Percentiles rank a stretch among this genome's conserved stretches.
Evolutionary conservation across 345 rosid species (phyloP).

Genomic region (Carallia brachiata): DNA sequence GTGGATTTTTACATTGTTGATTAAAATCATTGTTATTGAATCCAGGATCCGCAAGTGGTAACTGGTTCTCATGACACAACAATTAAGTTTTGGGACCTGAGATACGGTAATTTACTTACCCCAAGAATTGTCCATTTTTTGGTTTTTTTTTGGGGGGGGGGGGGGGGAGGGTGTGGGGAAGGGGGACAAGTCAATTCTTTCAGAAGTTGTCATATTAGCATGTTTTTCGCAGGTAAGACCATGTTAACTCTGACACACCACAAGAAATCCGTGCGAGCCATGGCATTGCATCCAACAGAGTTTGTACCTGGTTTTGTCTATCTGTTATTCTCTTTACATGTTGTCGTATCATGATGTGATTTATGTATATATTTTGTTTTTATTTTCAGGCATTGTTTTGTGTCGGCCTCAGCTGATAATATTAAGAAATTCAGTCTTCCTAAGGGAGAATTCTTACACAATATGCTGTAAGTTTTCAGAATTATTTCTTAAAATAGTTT

Average conservation of each 20-base stretch:
- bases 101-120: constrained; percentile 59
- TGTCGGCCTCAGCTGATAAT: constrained; percentile 98
- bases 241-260: constrained; percentile 95
- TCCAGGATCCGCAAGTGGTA: constrained; percentile 97
- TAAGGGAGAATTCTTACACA: constrained; percentile 87
- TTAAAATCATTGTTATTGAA: constrained; percentile 17
- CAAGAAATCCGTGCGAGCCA: constrained; percentile 96
- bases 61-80: constrained; percentile 98
- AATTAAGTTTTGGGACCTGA: constrained; percentile 95
- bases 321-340: not conserved
- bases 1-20: not conserved
- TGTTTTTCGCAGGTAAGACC: constrained; percentile 62
- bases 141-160: not conserved
- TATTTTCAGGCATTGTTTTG: constrained; percentile 70
- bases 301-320: constrained; percentile 27
- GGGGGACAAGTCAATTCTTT: too few relatives aligned
- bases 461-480: constrained; percentile 83
- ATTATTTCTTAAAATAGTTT: constrained; percentile 4
- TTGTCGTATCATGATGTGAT: not conserved
- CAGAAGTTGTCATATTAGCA: not conserved
- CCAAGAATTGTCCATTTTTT: not conserved
- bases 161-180: too few relatives aligned
- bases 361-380: constrained; percentile 8
- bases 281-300: constrained; percentile 95
- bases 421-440: constrained; percentile 90